phyloP scores from a whole-genome alignment of 2,329 filamentous ascomycete genomes.

The Acephala macrosclerotiorum region DNA sequence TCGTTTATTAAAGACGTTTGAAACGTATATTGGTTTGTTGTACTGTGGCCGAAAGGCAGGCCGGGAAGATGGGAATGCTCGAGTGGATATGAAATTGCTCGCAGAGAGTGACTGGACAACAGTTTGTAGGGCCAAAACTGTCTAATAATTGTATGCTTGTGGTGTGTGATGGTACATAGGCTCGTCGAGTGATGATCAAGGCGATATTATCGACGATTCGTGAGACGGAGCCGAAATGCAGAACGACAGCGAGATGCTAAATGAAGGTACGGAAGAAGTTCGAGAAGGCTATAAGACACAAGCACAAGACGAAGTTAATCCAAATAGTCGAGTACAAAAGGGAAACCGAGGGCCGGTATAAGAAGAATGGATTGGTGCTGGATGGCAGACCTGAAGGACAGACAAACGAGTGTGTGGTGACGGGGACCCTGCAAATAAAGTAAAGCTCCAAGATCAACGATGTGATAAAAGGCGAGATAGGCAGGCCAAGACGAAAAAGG shows the following conservation, averaged over 20 bases:
- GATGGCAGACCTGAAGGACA: slow-evolving; percentile 39
- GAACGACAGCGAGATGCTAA: slow-evolving; percentile 44
- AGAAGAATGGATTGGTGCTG: slow-evolving; percentile 41
- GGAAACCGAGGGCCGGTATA: slow-evolving; percentile 45
- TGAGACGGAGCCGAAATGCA: slow-evolving; percentile 36
- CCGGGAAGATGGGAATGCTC: slow-evolving; percentile 29
- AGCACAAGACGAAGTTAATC: slow-evolving; percentile 45
- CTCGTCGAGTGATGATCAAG: slow-evolving; percentile 29
- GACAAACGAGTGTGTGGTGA: slow-evolving; percentile 42
- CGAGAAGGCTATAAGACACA: slow-evolving; percentile 42
- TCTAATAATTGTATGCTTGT: slow-evolving; percentile 43
- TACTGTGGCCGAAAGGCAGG: slow-evolving; percentile 12
- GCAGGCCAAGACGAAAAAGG: slow-evolving; percentile 36
- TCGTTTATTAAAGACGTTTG: slow-evolving; percentile 33
- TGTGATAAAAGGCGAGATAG: slow-evolving; percentile 43
- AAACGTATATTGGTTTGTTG: slow-evolving; percentile 31
- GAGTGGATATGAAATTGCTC: slow-evolving; percentile 29
- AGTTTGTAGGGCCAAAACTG: slow-evolving; percentile 43
- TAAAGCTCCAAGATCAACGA: slow-evolving; percentile 42
- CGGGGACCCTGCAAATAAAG: slow-evolving; percentile 46
- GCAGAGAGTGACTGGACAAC: slow-evolving; percentile 48
- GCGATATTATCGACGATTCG: slow-evolving; percentile 38
- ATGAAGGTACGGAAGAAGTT: slow-evolving; percentile 45
- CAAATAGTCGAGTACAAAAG: slow-evolving; percentile 45
- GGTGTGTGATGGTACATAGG: slow-evolving; percentile 45